These are phyloP conservation scores for Clavispora fructus DNA, from an alignment of 805 yeast genomes.

Conservation along the genomic window DNA sequence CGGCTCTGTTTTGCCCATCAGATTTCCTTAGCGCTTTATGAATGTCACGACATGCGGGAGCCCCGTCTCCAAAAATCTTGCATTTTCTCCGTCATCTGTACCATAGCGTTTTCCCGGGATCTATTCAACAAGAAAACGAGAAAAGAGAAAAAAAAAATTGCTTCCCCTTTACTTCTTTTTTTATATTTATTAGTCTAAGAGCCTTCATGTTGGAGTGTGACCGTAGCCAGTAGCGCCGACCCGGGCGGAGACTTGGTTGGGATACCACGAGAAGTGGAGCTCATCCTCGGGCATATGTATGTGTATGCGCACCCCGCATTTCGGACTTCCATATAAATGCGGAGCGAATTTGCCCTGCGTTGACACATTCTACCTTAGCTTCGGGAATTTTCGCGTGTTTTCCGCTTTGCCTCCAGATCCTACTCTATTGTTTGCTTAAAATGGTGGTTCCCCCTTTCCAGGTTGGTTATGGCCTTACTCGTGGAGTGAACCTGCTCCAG, in stretches of 20 bases:
- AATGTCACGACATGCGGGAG: constrained; percentile 1
- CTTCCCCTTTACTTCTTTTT: not conserved
- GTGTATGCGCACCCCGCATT: not conserved
- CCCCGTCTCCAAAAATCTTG: not conserved
- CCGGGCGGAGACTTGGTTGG: too few species aligned
- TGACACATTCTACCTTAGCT: too few species aligned
- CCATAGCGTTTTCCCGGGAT: constrained; percentile 1
- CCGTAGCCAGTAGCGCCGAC: too few species aligned
- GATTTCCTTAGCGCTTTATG: constrained; percentile 3
- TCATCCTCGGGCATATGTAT: not conserved
- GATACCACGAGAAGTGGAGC: too few species aligned
- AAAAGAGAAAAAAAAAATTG: not conserved
- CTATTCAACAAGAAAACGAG: not conserved
- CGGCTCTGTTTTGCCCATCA: constrained; percentile 1
- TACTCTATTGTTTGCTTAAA: not conserved
- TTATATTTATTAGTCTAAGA: not conserved
- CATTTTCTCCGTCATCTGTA: constrained; percentile 1
- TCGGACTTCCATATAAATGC: not conserved
- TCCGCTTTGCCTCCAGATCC: too few species aligned
- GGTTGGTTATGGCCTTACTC: constrained; percentile 27
- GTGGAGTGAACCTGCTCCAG: constrained; percentile 21
- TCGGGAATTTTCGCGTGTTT: too few species aligned
- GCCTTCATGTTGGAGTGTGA: not conserved
- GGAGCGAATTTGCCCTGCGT: too few species aligned
- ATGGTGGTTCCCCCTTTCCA: constrained; percentile 25